Evolutionary conservation across 1,139 yeast genomes (phyloP).

Genomic region (Suhomyces atakaporum): DNA sequence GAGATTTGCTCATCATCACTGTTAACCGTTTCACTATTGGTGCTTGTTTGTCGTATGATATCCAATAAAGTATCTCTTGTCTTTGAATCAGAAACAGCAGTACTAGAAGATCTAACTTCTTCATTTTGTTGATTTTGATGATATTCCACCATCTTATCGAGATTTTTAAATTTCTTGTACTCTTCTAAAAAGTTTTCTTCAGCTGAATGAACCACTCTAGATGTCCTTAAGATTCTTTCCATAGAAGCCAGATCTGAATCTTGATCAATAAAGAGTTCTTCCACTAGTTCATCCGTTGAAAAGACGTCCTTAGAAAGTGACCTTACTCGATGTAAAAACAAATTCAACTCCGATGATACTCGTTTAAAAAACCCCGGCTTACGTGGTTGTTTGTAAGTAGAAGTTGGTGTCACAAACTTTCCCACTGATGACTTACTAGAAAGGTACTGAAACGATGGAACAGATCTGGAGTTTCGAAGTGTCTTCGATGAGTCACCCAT

Average conservation of each 20-base stretch:
- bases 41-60: constrained; percentile 11
- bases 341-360: constrained; percentile 37
- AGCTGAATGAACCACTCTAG: constrained; percentile 27
- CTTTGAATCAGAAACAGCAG: constrained; percentile 21
- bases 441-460: constrained; percentile 9
- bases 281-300: constrained; percentile 42
- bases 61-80: constrained; percentile 14
- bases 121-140: constrained; percentile 18
- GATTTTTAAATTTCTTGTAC: constrained; percentile 34
- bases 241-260: constrained; percentile 31
- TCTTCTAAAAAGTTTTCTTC: constrained; percentile 41
- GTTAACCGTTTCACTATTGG: constrained; percentile 11
- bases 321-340: constrained; percentile 35
- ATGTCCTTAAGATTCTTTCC: constrained; percentile 24
- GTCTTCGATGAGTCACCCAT: constrained; percentile 8
- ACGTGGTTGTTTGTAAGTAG: constrained; percentile 9
- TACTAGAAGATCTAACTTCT: constrained; percentile 26
- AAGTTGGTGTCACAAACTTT: constrained; percentile 1
- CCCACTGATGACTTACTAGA: constrained; percentile 7
- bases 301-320: constrained; percentile 47
- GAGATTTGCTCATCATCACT: constrained; percentile 20
- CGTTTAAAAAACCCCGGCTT: constrained; percentile 32
- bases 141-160: constrained; percentile 37
- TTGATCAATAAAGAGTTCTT: constrained; percentile 43
- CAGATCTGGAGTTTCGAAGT: constrained; percentile 12